Evolutionary conservation across 163 green algal species (phyloP), one percentile per base, ranked within the genome.

Genomic region (Scenedesmus sp.): DNA sequence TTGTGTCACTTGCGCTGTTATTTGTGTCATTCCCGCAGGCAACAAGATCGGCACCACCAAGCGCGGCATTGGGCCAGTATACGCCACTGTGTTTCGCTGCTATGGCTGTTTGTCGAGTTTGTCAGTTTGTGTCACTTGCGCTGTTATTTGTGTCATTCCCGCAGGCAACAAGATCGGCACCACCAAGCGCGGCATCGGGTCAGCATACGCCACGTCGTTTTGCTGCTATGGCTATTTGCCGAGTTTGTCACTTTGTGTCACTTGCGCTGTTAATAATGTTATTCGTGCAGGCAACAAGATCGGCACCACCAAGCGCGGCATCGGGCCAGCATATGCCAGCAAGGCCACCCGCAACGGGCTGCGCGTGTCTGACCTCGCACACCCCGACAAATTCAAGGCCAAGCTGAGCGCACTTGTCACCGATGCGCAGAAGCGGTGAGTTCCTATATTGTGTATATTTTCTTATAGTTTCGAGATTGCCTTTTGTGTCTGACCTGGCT

Each of bases 131-230:
- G 34, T 46, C 34, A 46, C 34, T 46, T 46, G 34, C 34, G 34
- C 34, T 46, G 34, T 46, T 46, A 46, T 46, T 46, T 46, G 34
- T 46, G 34, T 70, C 62, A 70, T 52, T 52, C 62, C 10, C 66
- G 91, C 93, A 34, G 97, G 97, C 74, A 82, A 76, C 66, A 76
- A 76, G 66, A 76, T 76, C 6, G 66, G 66, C 76, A 99, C 99
- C 67, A 99, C 99, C 55, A 99, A 99, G 94, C 97, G 99, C 62
- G 99, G 99, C 93, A 99, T 99, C 92, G 99, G 99, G 10, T 98
- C 99, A 16, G 97, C 97, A 16, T 99, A 99, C 93, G 95, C 97
- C 52, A 98, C 34, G 34, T 46, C 34, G 34, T 46, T 46, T 46
- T 46, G 34, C 34, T 46, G 34, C 34, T 46, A 46, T 46, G 34